These are phyloP conservation scores for Aspergillus ostianus DNA, from an alignment of 495 filamentous ascomycete species.

Conservation along the genomic window DNA sequence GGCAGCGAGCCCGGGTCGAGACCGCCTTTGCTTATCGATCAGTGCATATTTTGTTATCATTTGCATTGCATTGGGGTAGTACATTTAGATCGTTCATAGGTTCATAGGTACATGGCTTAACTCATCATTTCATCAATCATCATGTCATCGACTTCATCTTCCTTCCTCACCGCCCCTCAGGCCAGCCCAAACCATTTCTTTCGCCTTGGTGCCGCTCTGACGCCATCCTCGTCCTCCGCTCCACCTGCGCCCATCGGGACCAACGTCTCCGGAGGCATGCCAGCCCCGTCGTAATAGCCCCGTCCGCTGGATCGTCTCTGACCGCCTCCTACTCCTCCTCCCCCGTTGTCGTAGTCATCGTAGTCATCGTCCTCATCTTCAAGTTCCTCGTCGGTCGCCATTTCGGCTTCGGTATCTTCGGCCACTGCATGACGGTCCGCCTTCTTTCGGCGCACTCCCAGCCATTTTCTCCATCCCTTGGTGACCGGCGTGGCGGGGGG, in stretches of 20 bases:
- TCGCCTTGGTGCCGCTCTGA: constrained; percentile 17
- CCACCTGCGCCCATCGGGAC: constrained; percentile 14
- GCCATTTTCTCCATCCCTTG: constrained; percentile 47
- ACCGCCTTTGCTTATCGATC: constrained; percentile 15
- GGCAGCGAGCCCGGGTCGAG: constrained; percentile 8
- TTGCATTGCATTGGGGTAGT: neutral
- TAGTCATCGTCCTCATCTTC: constrained; percentile 16
- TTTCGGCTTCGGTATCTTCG: constrained; percentile 20
- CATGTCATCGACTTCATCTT: constrained; percentile 3
- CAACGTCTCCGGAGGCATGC: constrained; percentile 18
- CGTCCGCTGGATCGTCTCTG: constrained; percentile 24
- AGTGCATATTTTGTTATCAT: too few species aligned
- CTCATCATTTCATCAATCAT: constrained; percentile 9
- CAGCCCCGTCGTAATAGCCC: constrained; percentile 4
- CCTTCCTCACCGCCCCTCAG: constrained; percentile 6
- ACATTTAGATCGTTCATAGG: constrained; percentile 5
- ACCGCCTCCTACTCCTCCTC: neutral
- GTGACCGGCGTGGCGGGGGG: constrained; percentile 34
- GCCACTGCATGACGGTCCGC: constrained; percentile 17
- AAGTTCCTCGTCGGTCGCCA: constrained; percentile 24
- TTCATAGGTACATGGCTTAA: neutral
- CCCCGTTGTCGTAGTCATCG: constrained; percentile 5
- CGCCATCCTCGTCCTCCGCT: constrained; percentile 16
- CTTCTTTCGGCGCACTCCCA: constrained; percentile 26
- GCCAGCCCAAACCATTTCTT: constrained; percentile 44